These are phyloP conservation scores for Populus nigra DNA, from an alignment of 345 rosid species.

Conservation along the genomic window DNA sequence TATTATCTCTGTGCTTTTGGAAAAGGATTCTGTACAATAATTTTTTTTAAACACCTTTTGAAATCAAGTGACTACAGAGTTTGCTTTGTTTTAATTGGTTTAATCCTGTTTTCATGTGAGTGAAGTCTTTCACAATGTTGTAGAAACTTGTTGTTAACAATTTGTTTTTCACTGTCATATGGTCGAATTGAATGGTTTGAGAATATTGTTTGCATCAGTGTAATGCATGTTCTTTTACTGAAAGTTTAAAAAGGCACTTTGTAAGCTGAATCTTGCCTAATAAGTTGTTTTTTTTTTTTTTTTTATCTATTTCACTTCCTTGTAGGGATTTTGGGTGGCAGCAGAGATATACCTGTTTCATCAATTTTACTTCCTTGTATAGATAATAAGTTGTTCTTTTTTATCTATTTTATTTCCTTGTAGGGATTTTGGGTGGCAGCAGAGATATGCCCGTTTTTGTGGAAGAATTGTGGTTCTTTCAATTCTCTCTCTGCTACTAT, in stretches of 20 bases:
- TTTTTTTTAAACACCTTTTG: not conserved
- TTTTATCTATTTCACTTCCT: slow-evolving; percentile 7
- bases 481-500: slow-evolving; percentile 62
- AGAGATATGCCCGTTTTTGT: slow-evolving; percentile 83
- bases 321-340: slow-evolving; percentile 95
- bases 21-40: not conserved
- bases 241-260: not conserved
- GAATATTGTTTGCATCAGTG: not conserved
- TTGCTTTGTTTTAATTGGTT: not conserved
- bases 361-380: slow-evolving; percentile 20
- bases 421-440: slow-evolving; percentile 99
- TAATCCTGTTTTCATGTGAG: not conserved
- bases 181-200: not conserved
- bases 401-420: slow-evolving; percentile 2
- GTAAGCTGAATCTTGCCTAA: slow-evolving; percentile 2
- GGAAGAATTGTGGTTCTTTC: slow-evolving; percentile 87
- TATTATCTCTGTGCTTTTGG: not conserved
- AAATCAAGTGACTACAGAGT: not conserved
- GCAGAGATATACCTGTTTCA: slow-evolving; percentile 79
- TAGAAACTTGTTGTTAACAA: not conserved
- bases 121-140: not conserved
- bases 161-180: not conserved
- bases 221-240: not conserved
- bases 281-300: not conserved
- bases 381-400: not conserved